Evolutionary conservation across 192 early-diverging fungal genomes (phyloP).

Genomic region (Geranomyces michiganensis): DNA sequence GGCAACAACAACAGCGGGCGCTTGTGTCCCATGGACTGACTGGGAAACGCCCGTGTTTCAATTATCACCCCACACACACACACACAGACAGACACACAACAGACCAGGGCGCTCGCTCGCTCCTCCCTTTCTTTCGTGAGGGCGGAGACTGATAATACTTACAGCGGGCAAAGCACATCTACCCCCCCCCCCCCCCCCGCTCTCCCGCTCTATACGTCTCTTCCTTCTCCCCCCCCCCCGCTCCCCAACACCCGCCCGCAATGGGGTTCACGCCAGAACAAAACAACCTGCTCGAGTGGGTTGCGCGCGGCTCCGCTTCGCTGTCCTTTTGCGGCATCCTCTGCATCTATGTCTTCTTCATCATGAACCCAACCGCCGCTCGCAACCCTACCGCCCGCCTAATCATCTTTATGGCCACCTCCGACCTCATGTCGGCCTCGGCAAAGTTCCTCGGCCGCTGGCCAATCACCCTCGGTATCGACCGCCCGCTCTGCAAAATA

Average conservation of each 20-base stretch:
- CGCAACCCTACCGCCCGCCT: conserved; percentile 22
- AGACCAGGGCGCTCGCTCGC: no score
- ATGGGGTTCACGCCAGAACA: conserved; percentile 11
- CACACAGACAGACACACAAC: no score
- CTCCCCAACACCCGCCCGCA: not conserved
- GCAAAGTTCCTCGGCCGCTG: conserved; percentile 20
- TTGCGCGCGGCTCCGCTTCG: conserved; percentile 8
- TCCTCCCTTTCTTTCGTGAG: no score
- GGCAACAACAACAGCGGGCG: no score
- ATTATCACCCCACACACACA: no score
- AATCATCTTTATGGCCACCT: conserved; percentile 23
- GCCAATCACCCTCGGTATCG: not conserved
- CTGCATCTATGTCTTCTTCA: conserved; percentile 10
- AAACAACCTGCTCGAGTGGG: not conserved
- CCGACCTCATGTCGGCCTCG: conserved; percentile 10
- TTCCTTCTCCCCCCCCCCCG: not conserved
- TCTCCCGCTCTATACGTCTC: no score
- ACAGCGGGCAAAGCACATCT: no score
- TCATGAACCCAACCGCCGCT: conserved; percentile 12
- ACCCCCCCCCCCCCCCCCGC: no score
- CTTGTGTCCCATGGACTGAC: no score
- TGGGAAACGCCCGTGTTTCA: no score
- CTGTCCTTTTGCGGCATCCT: conserved; percentile 17
- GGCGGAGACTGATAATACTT: no score
- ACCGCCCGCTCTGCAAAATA: conserved; percentile 6